Base-by-base conservation (phyloP, 192 early-diverging fungal species). In the Dispira simplex region DNA sequence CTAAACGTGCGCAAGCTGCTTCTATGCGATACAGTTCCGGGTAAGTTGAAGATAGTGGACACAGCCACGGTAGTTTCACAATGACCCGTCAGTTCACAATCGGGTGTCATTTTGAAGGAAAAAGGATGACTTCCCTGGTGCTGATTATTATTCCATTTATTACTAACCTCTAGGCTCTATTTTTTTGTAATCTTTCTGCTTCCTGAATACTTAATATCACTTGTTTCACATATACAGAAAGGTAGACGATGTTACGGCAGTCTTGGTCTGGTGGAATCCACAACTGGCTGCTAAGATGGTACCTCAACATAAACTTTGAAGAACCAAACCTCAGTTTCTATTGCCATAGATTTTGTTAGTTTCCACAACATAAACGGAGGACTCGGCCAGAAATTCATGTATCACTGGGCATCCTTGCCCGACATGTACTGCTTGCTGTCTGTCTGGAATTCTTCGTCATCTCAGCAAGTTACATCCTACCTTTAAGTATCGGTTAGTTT, bases 241-340 rank as follows among this genome's bases (percentile, higher is more conserved):
- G 18, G 27, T 60, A 14, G 58, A 60, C 16, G 58, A 60, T 32
- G 39, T 44, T 8, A 60, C 32, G 16, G 32, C 21, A 18, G 21
- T 60, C 8, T 18, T 60, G 39, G 14, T 60, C 2, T 60, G 58
- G 58, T 60, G 58, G 58, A 18, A 60, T 18, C 58, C 58, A 16
- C 25, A 44, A 2, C 4, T 60, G 58, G 32, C 18, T 27, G 39
- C 39, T 27, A 60, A 60, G 9, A 6, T 12, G 18, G 14, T 44
- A 9, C 58, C 39, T 8, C 11, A 60, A 14, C 11, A 28, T 27
- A 60, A 60, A 44, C 32, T 60, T 12, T 60, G 48, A 51, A 1
- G 21, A 20, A 20, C 21, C 21, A 4, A 8, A 5, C 48, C 4
- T 23, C 8, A 2, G 8, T 51, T 16, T 23, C 48, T 8, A 51